Evolutionary conservation across 306 rosid species (phyloP).

Genomic region (Prunus kanzakura): DNA sequence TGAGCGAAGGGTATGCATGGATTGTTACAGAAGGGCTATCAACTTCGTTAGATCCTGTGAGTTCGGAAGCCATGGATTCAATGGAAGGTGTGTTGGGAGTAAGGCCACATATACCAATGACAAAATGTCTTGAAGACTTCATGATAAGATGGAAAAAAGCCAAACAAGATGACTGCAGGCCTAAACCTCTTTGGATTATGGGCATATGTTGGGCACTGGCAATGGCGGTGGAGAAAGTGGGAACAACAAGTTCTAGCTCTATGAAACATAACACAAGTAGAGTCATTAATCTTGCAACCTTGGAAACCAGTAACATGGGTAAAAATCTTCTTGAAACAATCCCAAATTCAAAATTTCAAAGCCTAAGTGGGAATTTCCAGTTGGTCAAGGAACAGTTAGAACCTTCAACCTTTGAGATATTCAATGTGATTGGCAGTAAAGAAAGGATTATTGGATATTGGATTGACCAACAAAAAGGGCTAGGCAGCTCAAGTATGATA

Average conservation of each 20-base stretch:
- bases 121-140: constrained; percentile 1
- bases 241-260: background rate
- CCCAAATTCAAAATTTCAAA: background rate
- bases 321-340: constrained; percentile 3
- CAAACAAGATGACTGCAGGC: background rate
- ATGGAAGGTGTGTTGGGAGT: constrained; percentile 46
- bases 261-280: background rate
- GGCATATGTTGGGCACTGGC: constrained; percentile 45
- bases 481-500: background rate
- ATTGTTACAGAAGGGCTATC: constrained; percentile 25
- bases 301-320: constrained; percentile 14
- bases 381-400: constrained; percentile 30
- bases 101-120: constrained; percentile 18
- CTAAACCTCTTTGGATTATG: constrained; percentile 26
- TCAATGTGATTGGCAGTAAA: constrained; percentile 23
- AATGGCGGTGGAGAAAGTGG: constrained; percentile 13
- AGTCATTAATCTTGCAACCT: background rate
- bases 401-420: constrained; percentile 24
- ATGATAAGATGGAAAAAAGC: background rate
- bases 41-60: constrained; percentile 3
- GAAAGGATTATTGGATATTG: constrained; percentile 38
- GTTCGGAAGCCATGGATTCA: background rate
- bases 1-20: constrained; percentile 27
- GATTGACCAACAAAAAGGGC: constrained; percentile 6
- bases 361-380: constrained; percentile 28